Percentiles rank a stretch among this genome's conserved stretches.
These are phyloP conservation scores for Pisolithus marmoratus DNA, from an alignment of 768 basidiomycete genomes.

Conservation along the genomic window DNA sequence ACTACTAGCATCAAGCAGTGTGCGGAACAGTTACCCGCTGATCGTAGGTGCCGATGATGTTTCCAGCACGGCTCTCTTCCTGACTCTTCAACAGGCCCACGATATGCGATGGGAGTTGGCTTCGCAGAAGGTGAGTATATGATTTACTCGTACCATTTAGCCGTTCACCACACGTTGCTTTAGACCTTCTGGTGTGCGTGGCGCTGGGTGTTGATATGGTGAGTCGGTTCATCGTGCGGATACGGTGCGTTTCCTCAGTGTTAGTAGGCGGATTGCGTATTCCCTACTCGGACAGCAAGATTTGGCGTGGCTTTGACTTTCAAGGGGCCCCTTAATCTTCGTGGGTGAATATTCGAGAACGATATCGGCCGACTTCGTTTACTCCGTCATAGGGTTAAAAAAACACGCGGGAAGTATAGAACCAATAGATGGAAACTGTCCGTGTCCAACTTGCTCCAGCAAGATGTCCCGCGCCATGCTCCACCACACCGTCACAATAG, in stretches of 20 bases:
- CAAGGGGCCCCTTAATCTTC: conserved; percentile 76
- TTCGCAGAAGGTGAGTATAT: conserved; percentile 73
- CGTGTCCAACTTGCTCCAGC: conserved; percentile 77
- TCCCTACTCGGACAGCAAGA: conserved; percentile 86
- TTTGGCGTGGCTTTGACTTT: conserved; percentile 88
- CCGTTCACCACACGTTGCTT: neutral
- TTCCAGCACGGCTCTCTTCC: conserved; percentile 1
- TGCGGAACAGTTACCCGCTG: conserved; percentile 68
- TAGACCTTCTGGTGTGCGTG: conserved; percentile 85
- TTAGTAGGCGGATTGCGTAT: conserved; percentile 82
- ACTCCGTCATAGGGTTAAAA: conserved; percentile 36
- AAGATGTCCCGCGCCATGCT: conserved; percentile 69
- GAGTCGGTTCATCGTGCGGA: conserved; percentile 8
- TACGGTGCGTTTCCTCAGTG: neutral
- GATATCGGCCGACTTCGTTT: conserved; percentile 1
- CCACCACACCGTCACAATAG: conserved; percentile 69
- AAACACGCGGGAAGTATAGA: conserved; percentile 66
- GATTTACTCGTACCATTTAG: neutral
- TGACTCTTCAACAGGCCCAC: conserved; percentile 50
- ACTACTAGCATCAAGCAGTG: conserved; percentile 70
- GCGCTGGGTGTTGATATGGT: conserved; percentile 95
- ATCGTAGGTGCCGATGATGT: conserved; percentile 44
- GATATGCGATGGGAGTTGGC: conserved; percentile 91
- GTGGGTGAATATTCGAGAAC: conserved; percentile 30
- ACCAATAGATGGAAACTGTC: conserved; percentile 72